Base-by-base conservation (phyloP, 208 protist species). In the Wallacemonas collosoma region DNA sequence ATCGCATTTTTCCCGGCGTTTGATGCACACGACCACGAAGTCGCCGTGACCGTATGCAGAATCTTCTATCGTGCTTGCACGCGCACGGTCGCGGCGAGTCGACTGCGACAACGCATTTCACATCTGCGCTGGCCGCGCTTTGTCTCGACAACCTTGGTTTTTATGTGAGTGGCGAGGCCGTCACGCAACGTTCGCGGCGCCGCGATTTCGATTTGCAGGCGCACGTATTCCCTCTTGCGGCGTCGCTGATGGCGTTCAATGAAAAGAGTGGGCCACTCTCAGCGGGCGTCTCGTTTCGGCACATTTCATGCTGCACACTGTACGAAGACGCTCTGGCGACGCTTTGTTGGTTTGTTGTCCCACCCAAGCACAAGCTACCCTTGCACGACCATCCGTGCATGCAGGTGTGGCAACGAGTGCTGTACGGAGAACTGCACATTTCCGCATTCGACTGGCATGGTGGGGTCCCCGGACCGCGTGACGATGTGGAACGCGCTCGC, bases 331-430 rank as follows among this genome's bases (percentile, higher is more conserved):
- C 72, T 8, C 44, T 60, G 1, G 75, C 83, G n/a, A 81, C 75
- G 2, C 63, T 91, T 63, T 88, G 79, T 66, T 95, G 87, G 90
- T 95, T 95, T 72, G 82, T 93, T 2, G 51, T 95, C 1, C 87
- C 90, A 0, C 90, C 90, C 0, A 76, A 80, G 3, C 43, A 70
- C 2, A 69, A 68, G 26, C 74, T 95, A 48, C 81, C 87, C 3
- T 76, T 95, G 48, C 87, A 95, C 63, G 87, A 95, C 63, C 87
- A 95, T 73, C 83, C 78, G n/a, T 76, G 69, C 36, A 94, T 94
- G 89, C 58, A 39, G 6, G 89, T 90, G 64, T 86, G 79, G 83
- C 86, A 91, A 71, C 86, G 89, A 15, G 79, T 88, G 0, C 75
- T 91, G 66, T 83, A 81, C 71, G 87, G 90, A 12, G 68, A 69